Percentiles rank a stretch among this genome's conserved stretches.
Evolutionary conservation across 2,329 filamentous ascomycete genomes (phyloP).

Genomic region (Microcyclospora tardicrescens): DNA sequence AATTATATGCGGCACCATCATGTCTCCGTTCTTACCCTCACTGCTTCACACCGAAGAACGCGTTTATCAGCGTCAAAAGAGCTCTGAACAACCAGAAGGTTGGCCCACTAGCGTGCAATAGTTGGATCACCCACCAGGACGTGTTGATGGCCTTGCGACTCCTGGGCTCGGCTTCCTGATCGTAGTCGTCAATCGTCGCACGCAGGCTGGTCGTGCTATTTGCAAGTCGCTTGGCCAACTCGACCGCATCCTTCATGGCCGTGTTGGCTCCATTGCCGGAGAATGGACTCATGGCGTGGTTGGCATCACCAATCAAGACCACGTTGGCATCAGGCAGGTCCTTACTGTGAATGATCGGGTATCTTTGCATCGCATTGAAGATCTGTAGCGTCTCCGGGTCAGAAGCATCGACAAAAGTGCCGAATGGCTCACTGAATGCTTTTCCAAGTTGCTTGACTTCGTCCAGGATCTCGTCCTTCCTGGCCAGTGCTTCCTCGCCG

Average conservation of each 20-base stretch:
- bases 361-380: conserved; percentile 35
- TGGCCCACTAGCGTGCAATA: conserved; percentile 1
- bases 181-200: neutral
- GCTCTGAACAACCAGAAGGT: no score
- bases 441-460: conserved; percentile 23
- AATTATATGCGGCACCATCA: no score
- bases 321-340: neutral
- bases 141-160: neutral
- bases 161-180: neutral
- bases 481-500: conserved; percentile 9
- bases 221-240: conserved; percentile 21
- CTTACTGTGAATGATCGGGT: neutral
- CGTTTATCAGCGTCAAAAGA: neutral
- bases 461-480: conserved; percentile 18
- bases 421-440: conserved; percentile 29
- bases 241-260: conserved; percentile 35
- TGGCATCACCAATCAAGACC: conserved; percentile 39
- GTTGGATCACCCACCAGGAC: neutral
- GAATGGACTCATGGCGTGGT: conserved; percentile 39
- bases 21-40: no score
- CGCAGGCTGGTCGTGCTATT: no score
- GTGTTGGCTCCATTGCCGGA: conserved; percentile 38
- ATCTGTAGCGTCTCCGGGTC: conserved; percentile 26
- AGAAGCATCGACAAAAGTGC: conserved; percentile 28
- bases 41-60: neutral